A percentile compares a stretch with the other conserved stretches of the same genome.
phyloP scores from a whole-genome alignment of 306 rosid genomes.

The Oemleria cerasiformis region DNA sequence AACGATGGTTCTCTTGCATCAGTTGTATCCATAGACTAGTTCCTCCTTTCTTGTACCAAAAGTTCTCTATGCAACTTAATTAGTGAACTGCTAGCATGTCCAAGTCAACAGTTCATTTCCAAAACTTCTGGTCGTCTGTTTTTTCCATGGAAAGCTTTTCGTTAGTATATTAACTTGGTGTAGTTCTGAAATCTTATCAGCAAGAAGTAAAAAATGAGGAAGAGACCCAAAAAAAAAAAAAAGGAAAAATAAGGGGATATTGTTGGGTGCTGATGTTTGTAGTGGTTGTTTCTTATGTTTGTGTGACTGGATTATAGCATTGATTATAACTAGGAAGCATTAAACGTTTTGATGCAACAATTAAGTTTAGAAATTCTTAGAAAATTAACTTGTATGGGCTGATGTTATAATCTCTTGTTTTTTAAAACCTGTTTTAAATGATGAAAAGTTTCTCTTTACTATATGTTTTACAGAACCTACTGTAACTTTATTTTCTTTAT shows the following conservation, averaged over 20 bases:
- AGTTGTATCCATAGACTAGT: not conserved
- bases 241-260: no score
- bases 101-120: not conserved
- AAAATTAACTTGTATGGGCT: not conserved
- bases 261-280: no score
- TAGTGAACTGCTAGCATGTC: not conserved
- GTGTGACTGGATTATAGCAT: not conserved
- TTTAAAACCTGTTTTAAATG: not conserved
- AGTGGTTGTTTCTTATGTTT: not conserved
- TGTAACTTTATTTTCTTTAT: not conserved
- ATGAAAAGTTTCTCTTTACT: not conserved
- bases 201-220: no score
- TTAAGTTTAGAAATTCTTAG: not conserved
- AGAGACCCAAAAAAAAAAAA: no score
- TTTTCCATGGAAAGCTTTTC: not conserved
- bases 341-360: not conserved
- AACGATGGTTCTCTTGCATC: not conserved
- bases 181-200: no score
- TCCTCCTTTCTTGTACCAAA: not conserved
- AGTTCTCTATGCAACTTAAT: not conserved
- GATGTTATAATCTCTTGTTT: no score
- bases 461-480: not conserved
- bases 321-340: not conserved
- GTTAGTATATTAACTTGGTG: no score
- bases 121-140: not conserved